These are phyloP conservation scores for Clonostachys rosea DNA, from an alignment of 2,329 filamentous ascomycete species.

Conservation along the genomic window DNA sequence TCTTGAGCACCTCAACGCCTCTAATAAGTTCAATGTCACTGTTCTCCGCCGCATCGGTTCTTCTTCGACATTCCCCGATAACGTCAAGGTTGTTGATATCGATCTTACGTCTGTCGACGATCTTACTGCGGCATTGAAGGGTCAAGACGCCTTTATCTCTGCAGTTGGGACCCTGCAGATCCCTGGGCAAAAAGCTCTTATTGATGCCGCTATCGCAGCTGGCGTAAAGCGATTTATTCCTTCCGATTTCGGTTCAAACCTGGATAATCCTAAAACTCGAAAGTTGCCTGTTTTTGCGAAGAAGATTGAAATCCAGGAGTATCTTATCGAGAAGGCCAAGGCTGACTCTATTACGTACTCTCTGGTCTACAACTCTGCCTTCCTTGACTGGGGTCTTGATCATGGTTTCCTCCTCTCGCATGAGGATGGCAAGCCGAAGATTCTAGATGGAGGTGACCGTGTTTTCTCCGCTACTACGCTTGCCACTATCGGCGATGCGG, in stretches of 20 bases:
- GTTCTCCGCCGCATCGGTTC: slow-evolving; percentile 33
- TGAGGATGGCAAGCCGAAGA: slow-evolving; percentile 25
- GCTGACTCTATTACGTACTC: slow-evolving; percentile 46
- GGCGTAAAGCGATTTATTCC: slow-evolving; percentile 59
- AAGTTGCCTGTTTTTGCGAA: slow-evolving; percentile 43
- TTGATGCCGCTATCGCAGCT: slow-evolving; percentile 53
- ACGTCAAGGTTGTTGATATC: slow-evolving; percentile 20
- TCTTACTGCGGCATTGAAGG: slow-evolving; percentile 44
- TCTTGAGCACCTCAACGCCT: slow-evolving; percentile 18
- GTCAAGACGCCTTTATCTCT: slow-evolving; percentile 50
- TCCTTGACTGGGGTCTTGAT: slow-evolving; percentile 53
- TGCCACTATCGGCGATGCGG: slow-evolving; percentile 35
- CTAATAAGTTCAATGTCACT: slow-evolving; percentile 24
- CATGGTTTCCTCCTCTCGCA: slow-evolving; percentile 36
- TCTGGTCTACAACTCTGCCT: slow-evolving; percentile 43
- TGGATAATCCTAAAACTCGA: slow-evolving; percentile 20
- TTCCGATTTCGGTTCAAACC: slow-evolving; percentile 45
- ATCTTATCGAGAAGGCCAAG: slow-evolving; percentile 31
- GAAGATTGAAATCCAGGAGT: slow-evolving; percentile 38
- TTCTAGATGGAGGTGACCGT: slow-evolving; percentile 45
- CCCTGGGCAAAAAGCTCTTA: slow-evolving; percentile 31
- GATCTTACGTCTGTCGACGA: slow-evolving; percentile 37
- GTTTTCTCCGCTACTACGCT: slow-evolving; percentile 43
- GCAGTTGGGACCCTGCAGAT: slow-evolving; percentile 28
- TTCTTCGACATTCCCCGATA: slow-evolving; percentile 27